A percentile compares a stretch with the other conserved stretches of the same genome.
These are phyloP conservation scores for Amaranthus cruentus DNA, from an alignment of 148 eudicot species.

Conservation along the genomic window DNA sequence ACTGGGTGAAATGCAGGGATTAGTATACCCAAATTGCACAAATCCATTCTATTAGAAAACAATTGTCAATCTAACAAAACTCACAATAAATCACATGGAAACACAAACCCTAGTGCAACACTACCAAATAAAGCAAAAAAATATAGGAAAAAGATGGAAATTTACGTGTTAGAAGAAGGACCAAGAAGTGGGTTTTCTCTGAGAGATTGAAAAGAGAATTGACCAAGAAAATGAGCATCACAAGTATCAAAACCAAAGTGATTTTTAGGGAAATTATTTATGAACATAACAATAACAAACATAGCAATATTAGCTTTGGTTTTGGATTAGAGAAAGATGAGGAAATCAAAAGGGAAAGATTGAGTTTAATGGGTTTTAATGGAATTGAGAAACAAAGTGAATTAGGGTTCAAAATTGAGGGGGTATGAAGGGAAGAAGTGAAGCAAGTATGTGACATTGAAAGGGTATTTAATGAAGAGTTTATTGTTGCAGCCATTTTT, in stretches of 20 bases:
- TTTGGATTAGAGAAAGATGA: conserved; percentile 27
- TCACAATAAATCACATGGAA: too few species aligned
- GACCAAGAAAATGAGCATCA: conserved; percentile 35
- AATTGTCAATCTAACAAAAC: too few species aligned
- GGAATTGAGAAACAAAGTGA: conserved; percentile 29
- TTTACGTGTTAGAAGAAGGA: conserved; percentile 65
- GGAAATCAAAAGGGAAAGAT: conserved; percentile 32
- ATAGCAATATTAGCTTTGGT: conserved; percentile 37
- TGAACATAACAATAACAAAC: conserved; percentile 51
- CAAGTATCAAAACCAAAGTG: conserved; percentile 37
- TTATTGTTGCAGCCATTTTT: too few species aligned
- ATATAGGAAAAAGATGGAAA: not conserved
- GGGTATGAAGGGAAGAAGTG: conserved; percentile 31
- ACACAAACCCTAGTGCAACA: too few species aligned
- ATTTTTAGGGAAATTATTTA: conserved; percentile 64
- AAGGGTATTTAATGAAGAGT: too few species aligned
- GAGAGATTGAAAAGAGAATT: conserved; percentile 62
- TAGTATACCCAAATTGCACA: too few species aligned
- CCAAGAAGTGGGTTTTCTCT: conserved; percentile 81
- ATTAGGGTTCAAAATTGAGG: conserved; percentile 37
- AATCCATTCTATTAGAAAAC: too few species aligned
- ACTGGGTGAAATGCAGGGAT: too few species aligned
- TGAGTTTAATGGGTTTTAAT: conserved; percentile 46
- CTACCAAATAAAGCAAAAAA: not conserved
- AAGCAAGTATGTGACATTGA: conserved; percentile 35